Evolutionary conservation across 1,284 basidiomycete species (phyloP), one percentile per base, ranked within the genome.

Genomic region (Fistulinella cinereoalba): DNA sequence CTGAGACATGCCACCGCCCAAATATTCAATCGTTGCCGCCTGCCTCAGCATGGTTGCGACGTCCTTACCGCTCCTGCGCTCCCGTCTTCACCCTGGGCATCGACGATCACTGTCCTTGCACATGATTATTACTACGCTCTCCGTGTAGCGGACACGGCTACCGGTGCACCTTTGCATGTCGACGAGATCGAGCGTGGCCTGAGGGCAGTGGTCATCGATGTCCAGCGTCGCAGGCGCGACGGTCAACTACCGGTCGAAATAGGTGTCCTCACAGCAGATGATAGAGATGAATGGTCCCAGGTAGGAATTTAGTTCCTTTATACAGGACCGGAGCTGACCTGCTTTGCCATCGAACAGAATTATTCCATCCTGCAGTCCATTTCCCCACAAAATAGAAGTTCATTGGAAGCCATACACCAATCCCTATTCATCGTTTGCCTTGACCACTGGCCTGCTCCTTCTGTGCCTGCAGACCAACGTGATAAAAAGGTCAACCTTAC

Each of bases 111-210:
- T 15, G 73, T 97, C 41, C 77, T 92, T 64, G 71, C 88, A 9
- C 80, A 88, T 55, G 85, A 93, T 68, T 92, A 85, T 77, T 80
- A 85, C 56, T 97, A 97, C 63, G 74, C 83, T 9, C 71, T 97
- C 43, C 80, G 85, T 43, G 85, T 90, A 3, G 53, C 56, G 31
- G 56, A 67, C 21, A 43, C 46, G 45, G 37, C 57, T 33, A 63
- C 68, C 16, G 60, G 59, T 25, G 51, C 52, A 46, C 56, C 72
- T 15, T 54, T 76, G 44, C 56, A 65, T 19, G 71, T 72, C 2
- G 72, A 70, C n/a, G 74, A 79, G 46, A 80, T 97, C 19, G 90
- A 92, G 62, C 66, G 70, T 23, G 74, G 80, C 10, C 66, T 97
- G 28, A 74, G 76, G 55, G 76, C 76, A 2, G 79, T 88, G 10